A percentile compares a stretch with the other conserved stretches of the same genome.
Conservation (phyloP, 345 rosid species). For the Bruguiera sexangula region DNA sequence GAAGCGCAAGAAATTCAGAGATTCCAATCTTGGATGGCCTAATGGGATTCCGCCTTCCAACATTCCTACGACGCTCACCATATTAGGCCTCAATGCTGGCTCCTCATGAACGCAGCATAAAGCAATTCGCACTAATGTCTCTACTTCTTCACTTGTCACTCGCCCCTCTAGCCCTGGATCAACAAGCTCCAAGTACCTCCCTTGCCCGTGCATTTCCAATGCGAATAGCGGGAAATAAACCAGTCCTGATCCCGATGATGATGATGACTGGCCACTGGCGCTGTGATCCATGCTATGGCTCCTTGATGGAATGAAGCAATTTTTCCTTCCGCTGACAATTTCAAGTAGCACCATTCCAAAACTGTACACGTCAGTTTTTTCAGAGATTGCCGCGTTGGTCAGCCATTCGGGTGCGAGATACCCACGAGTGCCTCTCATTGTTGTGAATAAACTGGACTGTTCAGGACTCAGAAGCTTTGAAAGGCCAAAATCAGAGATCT, state of each 20-base stretch:
- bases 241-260: conserved; percentile 18
- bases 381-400: conserved; percentile 23
- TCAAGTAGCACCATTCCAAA: conserved; percentile 29
- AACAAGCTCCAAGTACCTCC: conserved; percentile 66
- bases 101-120: conserved; percentile 30
- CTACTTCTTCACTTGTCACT: conserved; percentile 41
- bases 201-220: conserved; percentile 50
- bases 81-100: conserved; percentile 22
- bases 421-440: conserved; percentile 31
- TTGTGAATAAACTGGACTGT: conserved; percentile 24
- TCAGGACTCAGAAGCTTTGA: conserved; percentile 28
- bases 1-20: conserved; percentile 75
- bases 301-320: conserved; percentile 16
- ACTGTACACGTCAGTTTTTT: conserved; percentile 28
- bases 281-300: conserved; percentile 15
- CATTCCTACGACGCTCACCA: conserved; percentile 30
- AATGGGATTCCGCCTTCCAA: conserved; percentile 41
- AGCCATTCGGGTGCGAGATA: conserved; percentile 34
- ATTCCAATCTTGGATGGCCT: conserved; percentile 65
- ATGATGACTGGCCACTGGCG: conserved; percentile 19
- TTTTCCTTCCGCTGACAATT: conserved; percentile 29
- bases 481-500: conserved; percentile 31
- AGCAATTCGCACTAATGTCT: conserved; percentile 23
- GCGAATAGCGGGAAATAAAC: conserved; percentile 77
- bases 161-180: conserved; percentile 78